phyloP scores from a whole-genome alignment of 768 basidiomycete genomes.

The Leccinum imitatum region DNA sequence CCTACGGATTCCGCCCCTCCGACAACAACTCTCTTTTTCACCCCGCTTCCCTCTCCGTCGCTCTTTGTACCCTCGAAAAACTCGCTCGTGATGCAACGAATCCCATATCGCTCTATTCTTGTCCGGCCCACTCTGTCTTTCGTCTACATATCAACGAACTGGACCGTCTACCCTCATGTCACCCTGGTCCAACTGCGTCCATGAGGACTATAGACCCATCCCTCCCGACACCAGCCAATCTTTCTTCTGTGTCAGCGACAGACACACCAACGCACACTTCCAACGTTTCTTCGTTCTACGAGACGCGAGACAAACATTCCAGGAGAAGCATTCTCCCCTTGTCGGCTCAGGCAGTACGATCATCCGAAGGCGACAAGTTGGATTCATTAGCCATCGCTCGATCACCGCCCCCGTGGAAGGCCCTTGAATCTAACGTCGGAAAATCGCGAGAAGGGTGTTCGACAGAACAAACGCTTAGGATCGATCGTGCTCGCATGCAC shows the following conservation, averaged over 20 bases:
- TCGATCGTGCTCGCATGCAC: constrained; percentile 28
- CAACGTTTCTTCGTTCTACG: constrained; percentile 22
- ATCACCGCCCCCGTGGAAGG: constrained; percentile 28
- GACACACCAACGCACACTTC: constrained; percentile 2
- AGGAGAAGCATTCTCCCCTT: constrained; percentile 17
- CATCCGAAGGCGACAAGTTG: constrained; percentile 9
- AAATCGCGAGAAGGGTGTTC: background rate
- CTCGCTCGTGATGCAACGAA: constrained; percentile 6
- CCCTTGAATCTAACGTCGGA: background rate
- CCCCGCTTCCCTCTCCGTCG: constrained; percentile 39
- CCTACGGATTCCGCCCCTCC: constrained; percentile 30
- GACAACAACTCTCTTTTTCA: constrained; percentile 37
- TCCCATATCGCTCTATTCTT: constrained; percentile 30
- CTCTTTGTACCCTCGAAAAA: constrained; percentile 35
- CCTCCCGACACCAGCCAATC: constrained; percentile 5
- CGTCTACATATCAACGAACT: constrained; percentile 28
- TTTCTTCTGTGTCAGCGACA: background rate
- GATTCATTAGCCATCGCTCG: constrained; percentile 31
- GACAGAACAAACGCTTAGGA: constrained; percentile 5
- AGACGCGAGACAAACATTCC: background rate
- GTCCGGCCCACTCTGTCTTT: constrained; percentile 26
- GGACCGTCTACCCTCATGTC: constrained; percentile 1
- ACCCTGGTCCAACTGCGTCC: background rate
- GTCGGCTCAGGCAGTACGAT: constrained; percentile 18
- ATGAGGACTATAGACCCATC: constrained; percentile 12